Conservation (phyloP, 2,329 filamentous ascomycete species). For the Claviceps arundinis region DNA sequence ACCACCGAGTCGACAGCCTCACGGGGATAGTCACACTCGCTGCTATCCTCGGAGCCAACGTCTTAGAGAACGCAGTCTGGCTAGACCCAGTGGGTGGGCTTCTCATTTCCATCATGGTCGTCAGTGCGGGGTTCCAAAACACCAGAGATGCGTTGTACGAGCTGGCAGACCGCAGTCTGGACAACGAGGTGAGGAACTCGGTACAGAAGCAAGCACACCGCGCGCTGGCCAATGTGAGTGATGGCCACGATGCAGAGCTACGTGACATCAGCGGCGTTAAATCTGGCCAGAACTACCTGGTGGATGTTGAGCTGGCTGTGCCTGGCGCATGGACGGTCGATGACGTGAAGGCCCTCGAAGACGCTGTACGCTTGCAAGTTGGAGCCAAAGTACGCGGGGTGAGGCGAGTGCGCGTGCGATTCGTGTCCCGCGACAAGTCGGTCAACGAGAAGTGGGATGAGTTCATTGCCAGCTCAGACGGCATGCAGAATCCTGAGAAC, state of each 20-base stretch:
- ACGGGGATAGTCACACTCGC: constrained; percentile 87
- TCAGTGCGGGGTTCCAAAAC: constrained; percentile 80
- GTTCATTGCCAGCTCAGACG: constrained; percentile 47
- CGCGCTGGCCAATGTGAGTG: constrained; percentile 40
- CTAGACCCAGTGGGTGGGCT: constrained; percentile 88
- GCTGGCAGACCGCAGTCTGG: constrained; percentile 80
- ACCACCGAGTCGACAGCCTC: constrained; percentile 90
- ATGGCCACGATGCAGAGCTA: constrained; percentile 51
- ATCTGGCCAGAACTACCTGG: constrained; percentile 88
- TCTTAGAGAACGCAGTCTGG: constrained; percentile 77
- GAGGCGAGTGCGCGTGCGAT: constrained; percentile 70
- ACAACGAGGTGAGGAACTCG: constrained; percentile 65
- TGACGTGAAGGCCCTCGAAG: constrained; percentile 57
- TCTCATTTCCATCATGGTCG: constrained; percentile 84
- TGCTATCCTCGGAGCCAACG: constrained; percentile 80
- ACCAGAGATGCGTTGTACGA: constrained; percentile 72
- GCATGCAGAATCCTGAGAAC: constrained; percentile 47
- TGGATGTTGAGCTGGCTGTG: constrained; percentile 78
- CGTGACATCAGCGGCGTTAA: constrained; percentile 80
- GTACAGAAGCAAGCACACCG: constrained; percentile 53
- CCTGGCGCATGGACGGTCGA: constrained; percentile 65
- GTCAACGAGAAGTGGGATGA: constrained; percentile 57
- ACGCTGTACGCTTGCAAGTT: constrained; percentile 56
- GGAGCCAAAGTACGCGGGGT: constrained; percentile 72
- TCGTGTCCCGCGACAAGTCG: constrained; percentile 54